These are phyloP conservation scores for Fusarium stilboides DNA, from an alignment of 2,329 filamentous ascomycete genomes.

Conservation along the genomic window DNA sequence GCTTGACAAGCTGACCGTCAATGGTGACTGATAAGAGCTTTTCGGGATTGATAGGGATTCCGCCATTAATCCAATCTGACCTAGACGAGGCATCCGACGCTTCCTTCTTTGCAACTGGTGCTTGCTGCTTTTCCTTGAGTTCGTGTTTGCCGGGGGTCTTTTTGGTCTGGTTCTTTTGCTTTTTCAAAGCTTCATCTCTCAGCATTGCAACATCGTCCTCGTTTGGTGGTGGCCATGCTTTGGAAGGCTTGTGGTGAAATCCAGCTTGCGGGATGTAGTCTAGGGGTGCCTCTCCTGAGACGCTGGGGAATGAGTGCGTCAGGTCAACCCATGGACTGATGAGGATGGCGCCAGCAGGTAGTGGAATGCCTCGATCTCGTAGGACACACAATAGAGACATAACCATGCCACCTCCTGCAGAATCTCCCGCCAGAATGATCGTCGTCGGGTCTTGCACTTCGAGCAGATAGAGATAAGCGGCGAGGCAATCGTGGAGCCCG, in stretches of 20 bases:
- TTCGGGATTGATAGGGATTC: conserved; percentile 48
- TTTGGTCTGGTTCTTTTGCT: conserved; percentile 47
- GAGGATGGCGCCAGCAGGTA: conserved; percentile 90
- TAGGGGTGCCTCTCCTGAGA: conserved; percentile 78
- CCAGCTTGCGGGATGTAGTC: conserved; percentile 93
- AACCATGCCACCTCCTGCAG: conserved; percentile 93
- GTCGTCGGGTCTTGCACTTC: conserved; percentile 82
- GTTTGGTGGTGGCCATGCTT: conserved; percentile 93
- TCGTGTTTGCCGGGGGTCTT: conserved; percentile 42
- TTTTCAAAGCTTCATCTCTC: conserved; percentile 65
- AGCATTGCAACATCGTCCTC: conserved; percentile 77
- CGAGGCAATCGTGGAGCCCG: conserved; percentile 89
- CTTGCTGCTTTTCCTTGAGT: conserved; percentile 55
- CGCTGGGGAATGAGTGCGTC: conserved; percentile 94
- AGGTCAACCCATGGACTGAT: conserved; percentile 97
- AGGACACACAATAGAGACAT: conserved; percentile 83
- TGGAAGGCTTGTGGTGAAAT: conserved; percentile 91
- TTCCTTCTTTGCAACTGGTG: conserved; percentile 51
- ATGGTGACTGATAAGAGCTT: conserved; percentile 75
- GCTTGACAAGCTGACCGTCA: conserved; percentile 77
- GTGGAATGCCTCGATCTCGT: conserved; percentile 84
- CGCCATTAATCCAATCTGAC: conserved; percentile 50
- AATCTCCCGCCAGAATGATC: conserved; percentile 92
- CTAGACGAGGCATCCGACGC: conserved; percentile 39
- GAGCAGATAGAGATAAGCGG: conserved; percentile 88